Percentiles rank a stretch among this genome's conserved stretches.
Evolutionary conservation across 2,329 filamentous ascomycete species (phyloP).

Genomic region (Parastagonospora nodorum): DNA sequence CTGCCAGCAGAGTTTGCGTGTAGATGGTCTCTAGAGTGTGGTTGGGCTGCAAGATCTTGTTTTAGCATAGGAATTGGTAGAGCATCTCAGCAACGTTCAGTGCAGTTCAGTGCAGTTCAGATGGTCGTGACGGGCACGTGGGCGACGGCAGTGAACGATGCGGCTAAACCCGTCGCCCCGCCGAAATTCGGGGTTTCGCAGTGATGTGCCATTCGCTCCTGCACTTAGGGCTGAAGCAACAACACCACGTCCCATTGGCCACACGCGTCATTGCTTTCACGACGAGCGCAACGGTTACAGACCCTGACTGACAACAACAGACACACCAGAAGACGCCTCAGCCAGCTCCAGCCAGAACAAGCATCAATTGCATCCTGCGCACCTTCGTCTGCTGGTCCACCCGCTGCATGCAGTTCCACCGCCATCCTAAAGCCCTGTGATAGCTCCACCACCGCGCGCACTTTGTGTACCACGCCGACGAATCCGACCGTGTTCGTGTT

Average conservation of each 20-base stretch:
- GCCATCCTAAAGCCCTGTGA: slow-evolving; percentile 5
- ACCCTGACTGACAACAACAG: slow-evolving; percentile 13
- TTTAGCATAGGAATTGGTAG: too few relatives aligned
- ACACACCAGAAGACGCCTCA: slow-evolving; percentile 4
- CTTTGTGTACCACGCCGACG: background rate
- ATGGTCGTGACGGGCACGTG: too few relatives aligned
- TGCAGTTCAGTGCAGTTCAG: too few relatives aligned
- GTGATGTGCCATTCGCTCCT: slow-evolving; percentile 2
- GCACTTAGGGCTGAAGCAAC: slow-evolving; percentile 2
- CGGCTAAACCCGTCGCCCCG: too few relatives aligned
- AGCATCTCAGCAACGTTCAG: too few relatives aligned
- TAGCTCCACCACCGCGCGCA: background rate
- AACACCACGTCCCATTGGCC: slow-evolving; percentile 18
- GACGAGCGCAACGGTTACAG: slow-evolving; percentile 1
- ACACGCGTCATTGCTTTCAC: slow-evolving; percentile 19
- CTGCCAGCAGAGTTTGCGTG: too few relatives aligned
- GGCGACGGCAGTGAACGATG: too few relatives aligned
- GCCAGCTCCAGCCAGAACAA: slow-evolving; percentile 12
- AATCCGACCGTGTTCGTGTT: background rate
- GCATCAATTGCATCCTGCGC: slow-evolving; percentile 11
- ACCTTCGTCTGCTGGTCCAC: slow-evolving; percentile 11
- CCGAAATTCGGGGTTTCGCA: background rate
- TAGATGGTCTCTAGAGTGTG: too few relatives aligned
- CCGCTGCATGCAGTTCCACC: slow-evolving; percentile 21
- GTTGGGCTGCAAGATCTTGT: too few relatives aligned